Percentiles rank a stretch among this genome's conserved stretches.
phyloP scores from a whole-genome alignment of 164 flowering plant genomes.

The Echeveria elegans region DNA sequence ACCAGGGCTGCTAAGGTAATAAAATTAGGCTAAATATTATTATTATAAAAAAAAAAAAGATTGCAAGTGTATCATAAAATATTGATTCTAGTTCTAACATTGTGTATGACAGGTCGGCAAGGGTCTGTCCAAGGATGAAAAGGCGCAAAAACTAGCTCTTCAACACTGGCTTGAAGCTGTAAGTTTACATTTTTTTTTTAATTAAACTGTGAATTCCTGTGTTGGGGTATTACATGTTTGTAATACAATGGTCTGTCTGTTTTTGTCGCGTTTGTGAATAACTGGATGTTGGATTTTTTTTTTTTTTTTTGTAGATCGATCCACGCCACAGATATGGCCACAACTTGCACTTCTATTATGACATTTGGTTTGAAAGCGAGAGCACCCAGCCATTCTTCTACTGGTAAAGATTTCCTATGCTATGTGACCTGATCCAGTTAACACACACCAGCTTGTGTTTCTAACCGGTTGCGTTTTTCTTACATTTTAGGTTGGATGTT shows the following conservation, averaged over 20 bases:
- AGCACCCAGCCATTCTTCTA: conserved; percentile 71
- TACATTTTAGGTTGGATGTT: conserved; percentile 49
- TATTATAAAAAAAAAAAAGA: too few relatives aligned
- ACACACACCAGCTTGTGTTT: background rate
- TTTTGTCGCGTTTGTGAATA: too few relatives aligned
- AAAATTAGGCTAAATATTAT: background rate
- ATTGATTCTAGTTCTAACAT: background rate
- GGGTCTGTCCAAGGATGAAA: conserved; percentile 66
- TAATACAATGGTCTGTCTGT: background rate
- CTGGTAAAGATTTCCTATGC: conserved; percentile 32
- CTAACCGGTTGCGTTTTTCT: background rate
- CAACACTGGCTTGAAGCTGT: conserved; percentile 90
- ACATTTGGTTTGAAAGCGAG: conserved; percentile 43
- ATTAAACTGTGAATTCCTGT: background rate
- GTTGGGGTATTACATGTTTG: background rate
- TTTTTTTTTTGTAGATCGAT: conserved; percentile 39
- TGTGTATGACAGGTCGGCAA: conserved; percentile 47
- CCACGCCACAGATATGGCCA: conserved; percentile 72
- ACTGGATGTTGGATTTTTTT: too few relatives aligned
- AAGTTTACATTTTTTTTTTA: conserved; percentile 22
- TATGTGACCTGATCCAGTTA: background rate
- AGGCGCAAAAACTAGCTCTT: conserved; percentile 61
- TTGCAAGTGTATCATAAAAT: background rate
- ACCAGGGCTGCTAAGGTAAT: conserved; percentile 70
- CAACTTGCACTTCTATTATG: conserved; percentile 56